Percentiles rank a stretch among this genome's conserved stretches.
These are phyloP conservation scores for Globisporangium iwayamae DNA, from an alignment of 352 stramenopile genomes.

Conservation along the genomic window DNA sequence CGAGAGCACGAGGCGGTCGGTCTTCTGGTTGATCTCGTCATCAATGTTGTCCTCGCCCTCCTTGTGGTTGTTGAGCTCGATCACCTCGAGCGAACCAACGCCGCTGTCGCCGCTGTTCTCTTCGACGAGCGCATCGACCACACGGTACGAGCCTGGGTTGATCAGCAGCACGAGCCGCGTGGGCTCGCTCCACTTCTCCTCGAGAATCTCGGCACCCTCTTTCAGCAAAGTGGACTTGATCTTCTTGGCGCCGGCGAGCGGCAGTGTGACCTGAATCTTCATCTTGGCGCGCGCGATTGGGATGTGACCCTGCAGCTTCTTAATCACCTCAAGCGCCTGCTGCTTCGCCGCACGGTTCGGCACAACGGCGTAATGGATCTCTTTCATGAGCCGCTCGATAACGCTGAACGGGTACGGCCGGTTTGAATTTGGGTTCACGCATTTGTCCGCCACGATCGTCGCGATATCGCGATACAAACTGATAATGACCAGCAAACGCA, in stretches of 20 bases:
- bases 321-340: constrained; percentile 96
- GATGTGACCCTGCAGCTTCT: constrained; percentile 90
- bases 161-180: constrained; percentile 72
- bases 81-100: constrained; percentile 84
- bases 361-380: constrained; percentile 94
- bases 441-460: constrained; percentile 96
- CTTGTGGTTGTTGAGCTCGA: constrained; percentile 91
- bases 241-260: constrained; percentile 34
- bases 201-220: constrained; percentile 62
- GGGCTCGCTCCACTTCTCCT: constrained; percentile 54
- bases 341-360: constrained; percentile 95
- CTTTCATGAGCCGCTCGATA: constrained; percentile 96
- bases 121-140: constrained; percentile 70
- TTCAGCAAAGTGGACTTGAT: constrained; percentile 65
- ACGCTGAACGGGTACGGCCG: constrained; percentile 95
- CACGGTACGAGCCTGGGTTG: constrained; percentile 68
- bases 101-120: constrained; percentile 40
- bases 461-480: constrained; percentile 94
- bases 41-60: constrained; percentile 91
- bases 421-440: constrained; percentile 94
- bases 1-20: constrained; percentile 57
- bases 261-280: constrained; percentile 87
- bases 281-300: constrained; percentile 97
- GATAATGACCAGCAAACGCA: neutral
- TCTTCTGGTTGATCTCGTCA: constrained; percentile 88